These are phyloP conservation scores for Toxicodendron radicans DNA, from an alignment of 345 rosid genomes.

Conservation along the genomic window DNA sequence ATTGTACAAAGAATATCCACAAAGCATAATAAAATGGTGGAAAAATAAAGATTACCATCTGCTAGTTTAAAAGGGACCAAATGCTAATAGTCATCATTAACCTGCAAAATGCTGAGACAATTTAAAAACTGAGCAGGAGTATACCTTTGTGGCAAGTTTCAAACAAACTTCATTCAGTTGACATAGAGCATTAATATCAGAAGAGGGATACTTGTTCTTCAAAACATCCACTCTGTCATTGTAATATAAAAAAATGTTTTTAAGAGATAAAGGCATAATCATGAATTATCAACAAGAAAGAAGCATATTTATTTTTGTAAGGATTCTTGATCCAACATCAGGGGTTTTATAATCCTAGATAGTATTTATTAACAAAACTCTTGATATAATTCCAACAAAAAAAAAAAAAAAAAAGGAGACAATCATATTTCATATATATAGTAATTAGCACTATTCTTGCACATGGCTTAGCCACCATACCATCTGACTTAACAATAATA, in stretches of 20 bases:
- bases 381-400: too few species aligned
- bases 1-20: too few species aligned
- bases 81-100: neutral
- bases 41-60: neutral
- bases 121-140: neutral
- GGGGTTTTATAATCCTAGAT: too few species aligned
- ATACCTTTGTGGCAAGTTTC: constrained; percentile 3
- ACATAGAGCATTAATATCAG: neutral
- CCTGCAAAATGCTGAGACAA: too few species aligned
- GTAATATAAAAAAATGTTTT: neutral
- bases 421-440: neutral
- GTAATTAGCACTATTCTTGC: too few species aligned
- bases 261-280: neutral
- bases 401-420: too few species aligned
- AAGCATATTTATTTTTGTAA: too few species aligned
- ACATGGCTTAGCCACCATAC: too few species aligned
- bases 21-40: neutral
- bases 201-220: neutral
- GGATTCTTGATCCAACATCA: too few species aligned
- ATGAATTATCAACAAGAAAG: too few species aligned
- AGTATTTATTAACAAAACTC: too few species aligned
- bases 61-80: neutral
- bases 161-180: neutral
- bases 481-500: too few species aligned
- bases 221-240: neutral